A percentile compares a stretch with the other conserved stretches of the same genome.
These are phyloP conservation scores for Psidium friedrichsthalianum DNA, from an alignment of 345 rosid species.

Conservation along the genomic window DNA sequence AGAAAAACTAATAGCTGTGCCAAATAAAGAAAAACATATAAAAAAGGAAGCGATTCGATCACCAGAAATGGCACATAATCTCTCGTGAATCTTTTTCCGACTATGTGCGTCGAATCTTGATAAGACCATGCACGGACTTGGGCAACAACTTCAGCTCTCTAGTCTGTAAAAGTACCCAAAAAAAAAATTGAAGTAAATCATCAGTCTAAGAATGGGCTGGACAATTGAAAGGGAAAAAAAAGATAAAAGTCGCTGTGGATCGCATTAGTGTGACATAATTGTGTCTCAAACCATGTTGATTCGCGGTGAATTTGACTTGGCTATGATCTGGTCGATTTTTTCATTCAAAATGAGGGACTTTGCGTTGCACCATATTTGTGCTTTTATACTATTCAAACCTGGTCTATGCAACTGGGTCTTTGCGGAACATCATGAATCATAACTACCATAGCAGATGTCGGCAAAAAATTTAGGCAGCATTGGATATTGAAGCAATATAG, in stretches of 20 bases:
- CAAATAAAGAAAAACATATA: neutral
- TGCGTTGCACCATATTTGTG: neutral
- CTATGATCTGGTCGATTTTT: neutral
- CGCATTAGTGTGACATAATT: neutral
- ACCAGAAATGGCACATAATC: constrained; percentile 76
- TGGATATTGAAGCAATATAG: neutral
- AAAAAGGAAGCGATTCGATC: neutral
- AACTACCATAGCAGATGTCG: neutral
- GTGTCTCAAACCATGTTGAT: neutral
- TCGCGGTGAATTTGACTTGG: neutral
- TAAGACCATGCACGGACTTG: constrained; percentile 31
- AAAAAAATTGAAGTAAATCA: neutral
- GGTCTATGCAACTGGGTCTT: neutral
- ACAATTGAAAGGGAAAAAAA: neutral
- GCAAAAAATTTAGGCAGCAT: neutral
- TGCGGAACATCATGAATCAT: neutral
- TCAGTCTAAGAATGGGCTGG: neutral
- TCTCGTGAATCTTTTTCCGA: constrained; percentile 74
- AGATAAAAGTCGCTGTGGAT: neutral
- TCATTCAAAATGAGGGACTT: neutral
- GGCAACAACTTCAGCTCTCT: constrained; percentile 72
- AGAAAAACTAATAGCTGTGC: neutral
- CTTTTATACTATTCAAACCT: neutral
- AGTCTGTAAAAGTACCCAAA: constrained; percentile 22
- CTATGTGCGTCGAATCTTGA: constrained; percentile 64